Conservation (phyloP, 2,329 filamentous ascomycete genomes). For the Arthrobotrys sinensis region DNA sequence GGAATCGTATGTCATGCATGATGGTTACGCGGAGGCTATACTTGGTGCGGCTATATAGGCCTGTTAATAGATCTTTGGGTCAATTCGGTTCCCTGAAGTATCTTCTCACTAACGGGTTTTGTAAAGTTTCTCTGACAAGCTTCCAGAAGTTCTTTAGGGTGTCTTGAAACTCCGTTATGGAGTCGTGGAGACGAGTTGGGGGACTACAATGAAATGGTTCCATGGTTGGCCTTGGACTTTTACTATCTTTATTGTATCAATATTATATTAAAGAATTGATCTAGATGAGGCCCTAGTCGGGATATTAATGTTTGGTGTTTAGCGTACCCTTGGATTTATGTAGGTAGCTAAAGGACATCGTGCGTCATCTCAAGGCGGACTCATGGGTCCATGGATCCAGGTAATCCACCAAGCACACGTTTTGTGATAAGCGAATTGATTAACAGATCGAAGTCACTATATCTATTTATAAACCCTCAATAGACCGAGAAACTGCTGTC, state of each 20-base stretch:
- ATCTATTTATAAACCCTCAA: no score
- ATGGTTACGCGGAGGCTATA: slow-evolving; percentile 5
- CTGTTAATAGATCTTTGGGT: neutral
- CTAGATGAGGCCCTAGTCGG: neutral
- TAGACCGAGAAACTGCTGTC: neutral
- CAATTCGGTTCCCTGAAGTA: neutral
- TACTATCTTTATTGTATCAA: no score
- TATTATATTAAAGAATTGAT: no score
- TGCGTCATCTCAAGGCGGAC: neutral
- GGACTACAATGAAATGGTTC: no score
- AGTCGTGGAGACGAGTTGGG: no score
- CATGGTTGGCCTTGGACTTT: no score
- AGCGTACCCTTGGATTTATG: slow-evolving; percentile 1
- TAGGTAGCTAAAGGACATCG: neutral
- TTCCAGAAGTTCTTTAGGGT: neutral
- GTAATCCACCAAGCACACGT: neutral
- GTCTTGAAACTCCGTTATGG: no score
- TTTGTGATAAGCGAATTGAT: slow-evolving; percentile 19
- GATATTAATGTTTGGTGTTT: slow-evolving; percentile 2
- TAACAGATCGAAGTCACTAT: neutral
- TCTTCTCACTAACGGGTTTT: neutral
- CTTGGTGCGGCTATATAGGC: neutral
- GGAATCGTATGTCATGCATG: neutral
- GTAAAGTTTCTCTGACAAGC: neutral
- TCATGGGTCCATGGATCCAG: neutral